Percentiles rank a stretch among this genome's conserved stretches.
phyloP scores from a whole-genome alignment of 2,329 filamentous ascomycete species.

The Aspergillus sp. region DNA sequence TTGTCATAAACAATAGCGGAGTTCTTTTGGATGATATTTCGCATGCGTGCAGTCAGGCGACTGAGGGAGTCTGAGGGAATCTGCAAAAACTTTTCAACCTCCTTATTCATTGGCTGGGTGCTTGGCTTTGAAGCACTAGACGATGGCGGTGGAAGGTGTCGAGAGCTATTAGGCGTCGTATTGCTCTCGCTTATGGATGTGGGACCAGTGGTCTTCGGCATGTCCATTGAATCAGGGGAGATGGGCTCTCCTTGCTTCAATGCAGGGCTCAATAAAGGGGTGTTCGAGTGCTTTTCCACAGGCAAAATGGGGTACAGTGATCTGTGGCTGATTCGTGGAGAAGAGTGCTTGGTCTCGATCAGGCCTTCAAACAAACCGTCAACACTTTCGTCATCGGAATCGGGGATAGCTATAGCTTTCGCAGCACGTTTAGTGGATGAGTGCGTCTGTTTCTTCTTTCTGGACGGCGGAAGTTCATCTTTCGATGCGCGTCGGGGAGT shows the following conservation, averaged over 20 bases:
- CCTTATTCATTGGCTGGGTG: conserved; percentile 21
- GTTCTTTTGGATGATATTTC: conserved; percentile 32
- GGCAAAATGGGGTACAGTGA: conserved; percentile 33
- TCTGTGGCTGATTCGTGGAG: conserved; percentile 23
- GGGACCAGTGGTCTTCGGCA: neutral
- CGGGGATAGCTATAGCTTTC: conserved; percentile 27
- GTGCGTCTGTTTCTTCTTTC: conserved; percentile 8
- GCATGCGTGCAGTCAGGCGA: conserved; percentile 27
- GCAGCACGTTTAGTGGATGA: conserved; percentile 9
- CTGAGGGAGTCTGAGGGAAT: conserved; percentile 28
- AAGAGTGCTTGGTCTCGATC: conserved; percentile 21
- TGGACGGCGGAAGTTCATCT: conserved; percentile 7
- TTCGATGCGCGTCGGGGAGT: conserved; percentile 8
- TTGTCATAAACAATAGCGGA: conserved; percentile 39
- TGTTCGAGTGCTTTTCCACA: conserved; percentile 16
- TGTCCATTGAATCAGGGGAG: conserved; percentile 7
- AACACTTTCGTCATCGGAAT: conserved; percentile 37
- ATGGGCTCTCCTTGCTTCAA: neutral
- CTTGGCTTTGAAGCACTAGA: conserved; percentile 1
- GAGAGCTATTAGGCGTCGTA: conserved; percentile 3
- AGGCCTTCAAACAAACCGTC: conserved; percentile 27
- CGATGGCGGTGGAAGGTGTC: conserved; percentile 3
- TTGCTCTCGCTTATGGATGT: neutral
- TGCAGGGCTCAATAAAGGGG: conserved; percentile 2
- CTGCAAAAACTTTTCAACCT: conserved; percentile 33